Evolutionary conservation across 2,329 filamentous ascomycete genomes (phyloP), one percentile per base, ranked within the genome.

Genomic region (Ceratocystis eucalypticola): DNA sequence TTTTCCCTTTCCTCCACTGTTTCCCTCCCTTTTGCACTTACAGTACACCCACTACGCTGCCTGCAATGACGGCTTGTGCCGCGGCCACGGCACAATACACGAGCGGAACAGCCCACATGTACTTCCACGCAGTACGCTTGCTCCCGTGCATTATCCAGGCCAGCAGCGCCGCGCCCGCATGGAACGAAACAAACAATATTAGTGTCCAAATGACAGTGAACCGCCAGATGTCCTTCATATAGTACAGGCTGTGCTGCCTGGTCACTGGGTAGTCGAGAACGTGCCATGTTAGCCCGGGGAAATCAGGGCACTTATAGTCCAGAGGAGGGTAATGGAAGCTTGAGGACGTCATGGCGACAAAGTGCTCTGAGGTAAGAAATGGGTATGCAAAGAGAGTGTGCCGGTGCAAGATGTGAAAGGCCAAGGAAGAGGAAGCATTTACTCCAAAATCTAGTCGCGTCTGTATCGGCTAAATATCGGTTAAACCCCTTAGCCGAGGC

Each of bases 161-260:
- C 73, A 90, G 88, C 12, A 80, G 77, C 0, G 88, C 85, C 1
- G 88, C 88, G 44, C 85, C 80, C 20, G 92, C 72, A 74, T 96
- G 90, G 69, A 92, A 88, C 22, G 84, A 80, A 44, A 83, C 85
- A 71, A 89, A 93, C 70, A 91, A 83, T 37, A 96, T 84, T 46
- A 95, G 76, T 0, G 91, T 96, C 91, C 91, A 96, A 73, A 87
- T 82, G 17, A 94, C 77, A 0, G 91, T 96, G 75, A 94, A 96
- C 70, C 88, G 87, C 87, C 90, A 93, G 66, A 95, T 89, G 73
- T 96, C 90, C 68, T 76, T 74, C 2, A 89, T 80, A 72, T 88
- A 81, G 78, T 89, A 93, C 70, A 96, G 85, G 46, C 84, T 82
- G 68, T 82, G 81, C 62, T 68, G 70, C 69, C 75, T 76, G 57